These are phyloP conservation scores for Funneliformis geosporum DNA, from an alignment of 192 early-diverging fungal genomes.

Conservation along the genomic window DNA sequence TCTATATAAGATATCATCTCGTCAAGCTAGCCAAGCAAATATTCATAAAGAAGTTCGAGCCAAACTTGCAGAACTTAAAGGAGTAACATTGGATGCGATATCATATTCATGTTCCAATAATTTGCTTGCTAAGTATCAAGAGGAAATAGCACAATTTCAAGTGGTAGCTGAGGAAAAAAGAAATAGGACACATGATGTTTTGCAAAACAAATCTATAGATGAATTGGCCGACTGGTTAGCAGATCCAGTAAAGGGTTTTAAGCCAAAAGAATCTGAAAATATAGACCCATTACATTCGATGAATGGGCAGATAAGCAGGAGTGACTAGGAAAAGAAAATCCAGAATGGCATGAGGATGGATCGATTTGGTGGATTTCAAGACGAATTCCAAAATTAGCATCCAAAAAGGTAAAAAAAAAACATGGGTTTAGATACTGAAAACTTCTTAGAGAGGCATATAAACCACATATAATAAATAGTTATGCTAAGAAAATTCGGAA, in stretches of 20 bases:
- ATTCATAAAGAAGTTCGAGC: too few species aligned
- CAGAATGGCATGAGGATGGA: too few species aligned
- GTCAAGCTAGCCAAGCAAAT: too few species aligned
- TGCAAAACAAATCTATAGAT: background rate
- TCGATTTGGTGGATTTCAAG: background rate
- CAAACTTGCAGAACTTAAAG: slow-evolving; percentile 24
- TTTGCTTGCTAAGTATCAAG: slow-evolving; percentile 2
- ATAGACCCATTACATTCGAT: too few species aligned
- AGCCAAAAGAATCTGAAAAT: too few species aligned
- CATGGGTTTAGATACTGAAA: background rate
- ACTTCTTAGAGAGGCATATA: background rate
- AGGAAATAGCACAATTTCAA: background rate
- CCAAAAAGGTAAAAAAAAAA: background rate
- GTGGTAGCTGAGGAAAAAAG: background rate
- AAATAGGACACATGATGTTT: background rate
- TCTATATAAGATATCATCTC: too few species aligned
- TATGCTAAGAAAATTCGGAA: background rate
- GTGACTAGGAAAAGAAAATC: too few species aligned
- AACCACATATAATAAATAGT: background rate
- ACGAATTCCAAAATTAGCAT: background rate
- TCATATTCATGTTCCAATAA: background rate
- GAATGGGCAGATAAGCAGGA: too few species aligned
- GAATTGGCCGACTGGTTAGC: background rate
- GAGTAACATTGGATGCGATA: background rate
- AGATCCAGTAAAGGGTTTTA: background rate